Percentiles rank a stretch among this genome's conserved stretches.
Evolutionary conservation across 805 yeast species (phyloP).

Genomic region (Ogataea angusta): DNA sequence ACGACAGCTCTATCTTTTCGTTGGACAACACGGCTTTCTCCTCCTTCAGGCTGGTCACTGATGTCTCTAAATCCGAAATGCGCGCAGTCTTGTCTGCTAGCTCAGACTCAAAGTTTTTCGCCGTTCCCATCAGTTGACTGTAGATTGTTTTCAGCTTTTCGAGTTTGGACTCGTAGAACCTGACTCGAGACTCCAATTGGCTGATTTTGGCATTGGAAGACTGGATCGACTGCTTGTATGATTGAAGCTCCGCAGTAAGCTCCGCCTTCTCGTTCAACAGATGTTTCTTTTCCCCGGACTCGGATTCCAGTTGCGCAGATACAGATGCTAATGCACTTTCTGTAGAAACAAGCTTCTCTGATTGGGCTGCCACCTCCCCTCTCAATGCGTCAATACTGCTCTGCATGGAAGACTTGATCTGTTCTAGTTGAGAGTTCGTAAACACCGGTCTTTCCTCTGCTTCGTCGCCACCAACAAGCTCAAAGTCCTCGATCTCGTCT

Average conservation of each 20-base stretch:
- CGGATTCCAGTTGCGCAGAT: conserved; percentile 1
- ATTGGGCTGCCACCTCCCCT: conserved; percentile 12
- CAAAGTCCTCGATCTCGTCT: conserved; percentile 17
- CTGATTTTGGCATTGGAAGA: conserved; percentile 13
- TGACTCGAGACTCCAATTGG: conserved; percentile 11
- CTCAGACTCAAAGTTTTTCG: conserved; percentile 19
- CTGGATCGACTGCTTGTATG: conserved; percentile 14
- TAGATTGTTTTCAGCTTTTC: conserved; percentile 18
- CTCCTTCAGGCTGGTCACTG: conserved; percentile 26
- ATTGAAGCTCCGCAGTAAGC: conserved; percentile 17
- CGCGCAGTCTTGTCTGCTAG: conserved; percentile 8
- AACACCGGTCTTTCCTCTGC: conserved; percentile 16
- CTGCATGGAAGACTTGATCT: conserved; percentile 19
- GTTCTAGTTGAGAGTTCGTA: conserved; percentile 20
- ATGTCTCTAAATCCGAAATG: conserved; percentile 13
- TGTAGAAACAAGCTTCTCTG: conserved; percentile 7
- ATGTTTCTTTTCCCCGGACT: conserved; percentile 16
- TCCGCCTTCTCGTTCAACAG: conserved; percentile 15
- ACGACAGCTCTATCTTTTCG: conserved; percentile 23
- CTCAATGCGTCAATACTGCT: conserved; percentile 12
- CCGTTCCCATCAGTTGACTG: conserved; percentile 19
- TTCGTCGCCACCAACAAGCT: conserved; percentile 10
- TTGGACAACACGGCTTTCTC: conserved; percentile 15
- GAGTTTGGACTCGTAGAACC: conserved; percentile 17
- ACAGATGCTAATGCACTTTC: conserved; percentile 5